Evolutionary conservation across 306 rosid genomes (phyloP), one percentile per base, ranked within the genome.

Genomic region (Albizia julibrissin): DNA sequence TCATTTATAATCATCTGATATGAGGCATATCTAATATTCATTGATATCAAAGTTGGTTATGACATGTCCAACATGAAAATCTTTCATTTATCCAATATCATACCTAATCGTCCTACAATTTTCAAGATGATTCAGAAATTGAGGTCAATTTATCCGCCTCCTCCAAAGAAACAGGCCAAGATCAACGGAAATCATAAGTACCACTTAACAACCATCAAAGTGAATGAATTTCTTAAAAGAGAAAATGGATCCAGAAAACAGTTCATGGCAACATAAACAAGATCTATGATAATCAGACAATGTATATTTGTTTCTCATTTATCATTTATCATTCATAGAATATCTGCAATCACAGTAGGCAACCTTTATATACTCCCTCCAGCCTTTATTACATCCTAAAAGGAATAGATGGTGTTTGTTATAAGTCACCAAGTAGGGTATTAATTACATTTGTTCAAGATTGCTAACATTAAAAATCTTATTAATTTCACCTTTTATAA

Each of bases 221-320:
- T 68, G 64, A 68, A 71, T 50, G 74, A 67, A 77, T 24, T 76
- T 56, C 77, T 24, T 31, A 8, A 64, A 50, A 64, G 26, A 24
- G 43, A 66, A 76, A 49, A 80, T 21, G 14, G 49, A 31, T 33
- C 22, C 49, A 67, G 8, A 47, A 31, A 3, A 43, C 26, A 64
- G 64, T 47, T 18, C 22, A 81, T 40, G n/a, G 50, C 54, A 64
- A 26, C 31, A 73, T 62, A 27, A 24, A 22, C 43, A 26, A 62
- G 50, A 40, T 24, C 19, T 37, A 16, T 13, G 6, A 15, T 61
- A 64, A 49, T 24, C 15, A n/a, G 31, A 58, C 3, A 56, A 21
- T n/a, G 44, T 13, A 65, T 27, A 34, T 34, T 42, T 46, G 37
- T n/a, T 37, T 69, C 75, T 47, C 52, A 62, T 26, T 29, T 59